Percentiles rank a stretch among this genome's conserved stretches.
Evolutionary conservation across 2,329 filamentous ascomycete genomes (phyloP).

Genomic region (Hypomyces rosellus): DNA sequence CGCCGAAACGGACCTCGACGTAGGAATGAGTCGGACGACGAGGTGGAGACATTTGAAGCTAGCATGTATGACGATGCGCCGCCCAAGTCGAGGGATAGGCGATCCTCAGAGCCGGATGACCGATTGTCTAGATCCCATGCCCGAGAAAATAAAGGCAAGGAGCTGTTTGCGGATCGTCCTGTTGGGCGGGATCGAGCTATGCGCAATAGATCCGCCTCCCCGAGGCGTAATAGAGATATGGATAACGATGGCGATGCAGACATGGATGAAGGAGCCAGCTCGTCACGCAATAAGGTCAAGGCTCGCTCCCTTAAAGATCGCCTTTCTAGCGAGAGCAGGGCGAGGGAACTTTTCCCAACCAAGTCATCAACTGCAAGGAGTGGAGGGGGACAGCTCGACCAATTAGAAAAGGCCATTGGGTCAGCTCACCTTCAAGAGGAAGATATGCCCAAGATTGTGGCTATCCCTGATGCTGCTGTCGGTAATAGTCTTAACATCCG

Average conservation of each 20-base stretch:
- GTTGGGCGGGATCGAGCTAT: constrained; percentile 23
- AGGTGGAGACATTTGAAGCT: constrained; percentile 58
- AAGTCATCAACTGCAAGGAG: constrained; percentile 21
- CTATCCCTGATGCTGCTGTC: constrained; percentile 39
- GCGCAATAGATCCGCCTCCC: constrained; percentile 45
- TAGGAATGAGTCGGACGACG: constrained; percentile 40
- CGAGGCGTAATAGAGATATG: constrained; percentile 31
- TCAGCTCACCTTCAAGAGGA: constrained; percentile 32
- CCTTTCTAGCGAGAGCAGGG: constrained; percentile 23
- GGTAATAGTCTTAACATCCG: constrained; percentile 52
- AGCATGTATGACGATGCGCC: constrained; percentile 75
- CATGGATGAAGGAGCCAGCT: constrained; percentile 27
- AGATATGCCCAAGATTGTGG: constrained; percentile 51
- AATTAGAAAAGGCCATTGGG: constrained; percentile 33
- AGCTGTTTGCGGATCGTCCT: constrained; percentile 52
- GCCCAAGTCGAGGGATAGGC: constrained; percentile 21
- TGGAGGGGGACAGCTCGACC: constrained; percentile 28
- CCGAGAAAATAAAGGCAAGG: constrained; percentile 45
- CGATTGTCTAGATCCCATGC: constrained; percentile 22
- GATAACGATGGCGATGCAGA: constrained; percentile 33
- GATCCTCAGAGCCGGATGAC: constrained; percentile 22
- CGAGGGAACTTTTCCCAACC: constrained; percentile 36
- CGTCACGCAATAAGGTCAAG: constrained; percentile 26
- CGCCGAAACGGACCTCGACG: constrained; percentile 25
- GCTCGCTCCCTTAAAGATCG: constrained; percentile 30